These are phyloP conservation scores for Heterobasidion occidentale DNA, from an alignment of 1,284 basidiomycete genomes.

Conservation along the genomic window DNA sequence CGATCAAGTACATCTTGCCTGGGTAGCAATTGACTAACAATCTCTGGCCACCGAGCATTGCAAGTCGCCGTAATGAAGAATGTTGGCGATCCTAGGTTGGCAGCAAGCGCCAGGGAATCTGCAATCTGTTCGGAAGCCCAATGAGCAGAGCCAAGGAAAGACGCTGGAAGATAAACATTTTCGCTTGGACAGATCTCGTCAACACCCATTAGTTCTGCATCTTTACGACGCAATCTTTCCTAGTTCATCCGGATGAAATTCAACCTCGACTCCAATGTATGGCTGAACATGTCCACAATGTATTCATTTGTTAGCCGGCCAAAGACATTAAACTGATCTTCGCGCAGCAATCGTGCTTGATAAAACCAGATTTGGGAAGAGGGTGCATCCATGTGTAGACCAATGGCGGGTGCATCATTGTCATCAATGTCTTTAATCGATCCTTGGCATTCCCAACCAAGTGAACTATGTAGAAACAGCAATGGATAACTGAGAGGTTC, in stretches of 20 bases:
- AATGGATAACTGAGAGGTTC: conserved; percentile 28
- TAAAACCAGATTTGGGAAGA: conserved; percentile 19
- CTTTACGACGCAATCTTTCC: conserved; percentile 12
- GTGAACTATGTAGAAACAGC: conserved; percentile 25
- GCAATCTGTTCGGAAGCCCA: conserved; percentile 27
- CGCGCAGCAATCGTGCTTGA: conserved; percentile 18
- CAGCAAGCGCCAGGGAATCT: conserved; percentile 27
- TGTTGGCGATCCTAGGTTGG: conserved; percentile 19
- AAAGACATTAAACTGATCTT: conserved; percentile 22
- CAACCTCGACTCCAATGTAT: conserved; percentile 20
- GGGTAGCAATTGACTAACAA: conserved; percentile 17
- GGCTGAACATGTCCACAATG: conserved; percentile 28
- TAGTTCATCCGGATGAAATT: conserved; percentile 25
- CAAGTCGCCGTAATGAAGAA: conserved; percentile 32
- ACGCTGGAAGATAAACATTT: conserved; percentile 24
- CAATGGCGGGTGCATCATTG: neutral
- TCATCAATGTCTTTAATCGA: neutral
- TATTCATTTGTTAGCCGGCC: conserved; percentile 27
- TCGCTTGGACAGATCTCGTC: conserved; percentile 8
- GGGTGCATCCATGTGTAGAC: conserved; percentile 4
- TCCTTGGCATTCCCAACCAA: conserved; percentile 21
- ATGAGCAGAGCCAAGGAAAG: conserved; percentile 23
- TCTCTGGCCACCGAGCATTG: conserved; percentile 31
- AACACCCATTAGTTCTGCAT: conserved; percentile 16
- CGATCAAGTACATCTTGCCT: conserved; percentile 23